These are phyloP conservation scores for Erodium trifolium DNA, from an alignment of 441 rosid species.

Conservation along the genomic window DNA sequence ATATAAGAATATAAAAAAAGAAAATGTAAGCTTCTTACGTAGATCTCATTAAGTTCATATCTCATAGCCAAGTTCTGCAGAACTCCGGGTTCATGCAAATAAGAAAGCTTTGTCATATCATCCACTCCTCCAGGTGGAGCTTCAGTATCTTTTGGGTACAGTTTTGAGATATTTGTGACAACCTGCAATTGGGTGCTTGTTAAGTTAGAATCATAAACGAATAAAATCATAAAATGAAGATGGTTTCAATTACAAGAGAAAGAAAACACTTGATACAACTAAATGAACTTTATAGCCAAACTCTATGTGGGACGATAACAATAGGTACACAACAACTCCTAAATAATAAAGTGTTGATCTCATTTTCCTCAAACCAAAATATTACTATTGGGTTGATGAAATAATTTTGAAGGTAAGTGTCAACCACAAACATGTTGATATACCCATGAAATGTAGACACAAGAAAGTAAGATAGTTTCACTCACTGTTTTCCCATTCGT, in stretches of 20 bases:
- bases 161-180: slow-evolving; percentile 40
- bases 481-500: slow-evolving; percentile 73
- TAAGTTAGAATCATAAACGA: slow-evolving; percentile 15
- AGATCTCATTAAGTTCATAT: slow-evolving; percentile 68
- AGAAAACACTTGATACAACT: too few species aligned
- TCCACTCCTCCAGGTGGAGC: slow-evolving; percentile 63
- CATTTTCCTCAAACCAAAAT: slow-evolving; percentile 12
- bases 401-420: slow-evolving; percentile 13
- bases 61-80: slow-evolving; percentile 50
- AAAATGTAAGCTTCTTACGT: slow-evolving; percentile 35
- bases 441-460: not conserved
- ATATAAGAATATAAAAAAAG: slow-evolving; percentile 7
- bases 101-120: slow-evolving; percentile 75
- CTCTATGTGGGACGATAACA: slow-evolving; percentile 13
- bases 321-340: slow-evolving; percentile 10
- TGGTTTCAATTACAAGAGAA: not conserved
- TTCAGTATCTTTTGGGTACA: slow-evolving; percentile 58
- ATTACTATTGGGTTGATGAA: slow-evolving; percentile 9
- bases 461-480: not conserved
- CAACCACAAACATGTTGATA: slow-evolving; percentile 11
- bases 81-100: slow-evolving; percentile 77
- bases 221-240: not conserved
- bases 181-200: slow-evolving; percentile 29
- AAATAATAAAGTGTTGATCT: not conserved
- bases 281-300: slow-evolving; percentile 1